Evolutionary conservation across 192 early-diverging fungal genomes (phyloP).

Genomic region (Obelidium mucronatum): DNA sequence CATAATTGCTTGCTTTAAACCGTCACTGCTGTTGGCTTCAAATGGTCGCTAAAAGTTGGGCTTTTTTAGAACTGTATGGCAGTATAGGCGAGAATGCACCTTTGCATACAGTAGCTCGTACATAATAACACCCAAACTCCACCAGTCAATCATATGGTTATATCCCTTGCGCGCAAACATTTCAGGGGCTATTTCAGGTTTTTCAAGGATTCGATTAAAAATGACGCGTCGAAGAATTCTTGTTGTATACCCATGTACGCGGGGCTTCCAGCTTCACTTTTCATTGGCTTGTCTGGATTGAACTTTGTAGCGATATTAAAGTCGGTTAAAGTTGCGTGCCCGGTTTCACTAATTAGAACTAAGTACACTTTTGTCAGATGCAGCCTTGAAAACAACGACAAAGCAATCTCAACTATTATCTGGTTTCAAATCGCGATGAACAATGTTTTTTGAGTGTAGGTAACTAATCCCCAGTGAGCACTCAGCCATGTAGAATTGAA

Average conservation of each 20-base stretch:
- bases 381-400: slow-evolving; percentile 61
- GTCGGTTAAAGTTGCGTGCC: slow-evolving; percentile 61
- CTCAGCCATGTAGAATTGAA: slow-evolving; percentile 55
- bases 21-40: slow-evolving; percentile 73
- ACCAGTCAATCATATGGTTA: slow-evolving; percentile 70
- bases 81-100: not conserved
- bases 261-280: slow-evolving; percentile 56
- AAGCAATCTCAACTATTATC: slow-evolving; percentile 52
- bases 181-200: slow-evolving; percentile 41
- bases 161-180: slow-evolving; percentile 55
- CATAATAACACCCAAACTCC: slow-evolving; percentile 82
- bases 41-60: slow-evolving; percentile 79
- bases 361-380: not conserved
- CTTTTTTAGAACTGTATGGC: not conserved
- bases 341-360: slow-evolving; percentile 53
- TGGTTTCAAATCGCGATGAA: slow-evolving; percentile 58
- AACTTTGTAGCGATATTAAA: slow-evolving; percentile 62
- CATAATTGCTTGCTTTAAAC: slow-evolving; percentile 74
- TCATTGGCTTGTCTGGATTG: slow-evolving; percentile 46
- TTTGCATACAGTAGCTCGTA: too few relatives aligned
- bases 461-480: slow-evolving; percentile 50
- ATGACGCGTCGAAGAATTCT: not conserved
- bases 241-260: slow-evolving; percentile 87
- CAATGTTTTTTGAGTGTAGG: slow-evolving; percentile 53
- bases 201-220: not conserved